These are phyloP conservation scores for Tilletia walkeri DNA, from an alignment of 1,284 basidiomycete genomes.

Conservation along the genomic window DNA sequence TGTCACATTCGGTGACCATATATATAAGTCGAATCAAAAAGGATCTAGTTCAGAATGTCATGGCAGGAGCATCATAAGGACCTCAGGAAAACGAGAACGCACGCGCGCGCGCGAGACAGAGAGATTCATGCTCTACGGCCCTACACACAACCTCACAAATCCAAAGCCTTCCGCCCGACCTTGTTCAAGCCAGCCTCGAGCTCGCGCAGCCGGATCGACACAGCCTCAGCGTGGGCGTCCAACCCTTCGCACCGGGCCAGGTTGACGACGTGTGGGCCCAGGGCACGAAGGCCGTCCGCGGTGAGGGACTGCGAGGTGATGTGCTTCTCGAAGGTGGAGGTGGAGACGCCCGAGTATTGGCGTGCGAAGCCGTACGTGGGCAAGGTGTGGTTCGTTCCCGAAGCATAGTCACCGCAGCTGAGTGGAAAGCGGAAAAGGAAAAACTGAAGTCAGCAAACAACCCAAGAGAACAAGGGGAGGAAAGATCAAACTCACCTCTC, in stretches of 20 bases:
- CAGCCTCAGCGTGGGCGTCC: conserved; percentile 76
- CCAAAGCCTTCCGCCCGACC: conserved; percentile 1
- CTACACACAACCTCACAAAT: not conserved
- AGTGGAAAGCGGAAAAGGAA: not conserved
- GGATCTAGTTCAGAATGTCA: too few species aligned
- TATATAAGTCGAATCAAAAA: too few species aligned
- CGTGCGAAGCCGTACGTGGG: conserved; percentile 75
- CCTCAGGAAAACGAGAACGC: too few species aligned
- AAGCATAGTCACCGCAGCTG: conserved; percentile 96
- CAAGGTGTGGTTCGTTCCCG: conserved; percentile 93
- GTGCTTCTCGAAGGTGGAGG: conserved; percentile 95
- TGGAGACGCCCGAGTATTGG: conserved; percentile 97
- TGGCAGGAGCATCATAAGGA: too few species aligned
- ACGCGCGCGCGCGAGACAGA: too few species aligned
- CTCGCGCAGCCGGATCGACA: conserved; percentile 52
- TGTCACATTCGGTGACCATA: too few species aligned
- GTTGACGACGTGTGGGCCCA: conserved; percentile 86
- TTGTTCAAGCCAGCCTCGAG: not conserved
- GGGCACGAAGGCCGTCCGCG: conserved; percentile 68
- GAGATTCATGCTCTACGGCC: too few species aligned
- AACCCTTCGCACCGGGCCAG: conserved; percentile 93
- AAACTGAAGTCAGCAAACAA: conserved; percentile 10
- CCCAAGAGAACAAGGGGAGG: not conserved
- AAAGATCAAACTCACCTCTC: conserved; percentile 68
- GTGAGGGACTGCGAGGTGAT: conserved; percentile 95